These are phyloP conservation scores for Xylaria sp. DNA, from an alignment of 2,329 filamentous ascomycete genomes.

Conservation along the genomic window DNA sequence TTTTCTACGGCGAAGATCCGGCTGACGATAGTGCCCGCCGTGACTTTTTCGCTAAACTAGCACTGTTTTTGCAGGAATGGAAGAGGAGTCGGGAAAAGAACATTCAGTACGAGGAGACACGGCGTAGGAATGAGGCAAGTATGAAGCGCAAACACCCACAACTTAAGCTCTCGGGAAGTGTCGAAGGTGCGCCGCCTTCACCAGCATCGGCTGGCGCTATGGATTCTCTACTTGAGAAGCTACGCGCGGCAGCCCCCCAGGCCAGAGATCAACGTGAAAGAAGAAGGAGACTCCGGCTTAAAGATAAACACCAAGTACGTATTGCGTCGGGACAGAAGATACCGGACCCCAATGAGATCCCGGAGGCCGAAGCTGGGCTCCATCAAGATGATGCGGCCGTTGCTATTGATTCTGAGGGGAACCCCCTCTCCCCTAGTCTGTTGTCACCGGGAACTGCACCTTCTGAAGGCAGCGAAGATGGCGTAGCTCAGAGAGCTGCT, in stretches of 20 bases:
- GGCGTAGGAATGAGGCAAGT: slow-evolving; percentile 86
- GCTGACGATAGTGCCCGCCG: slow-evolving; percentile 90
- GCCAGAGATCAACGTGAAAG: slow-evolving; percentile 89
- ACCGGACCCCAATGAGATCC: slow-evolving; percentile 75
- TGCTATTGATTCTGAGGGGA: slow-evolving; percentile 61
- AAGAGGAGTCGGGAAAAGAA: slow-evolving; percentile 98
- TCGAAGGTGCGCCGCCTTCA: slow-evolving; percentile 65
- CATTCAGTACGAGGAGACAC: slow-evolving; percentile 80
- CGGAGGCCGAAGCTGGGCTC: slow-evolving; percentile 62
- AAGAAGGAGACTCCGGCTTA: slow-evolving; percentile 84
- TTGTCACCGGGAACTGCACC: slow-evolving; percentile 55
- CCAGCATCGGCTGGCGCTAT: slow-evolving; percentile 87
- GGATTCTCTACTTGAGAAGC: slow-evolving; percentile 94
- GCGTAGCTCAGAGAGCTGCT: slow-evolving; percentile 87
- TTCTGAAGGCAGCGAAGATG: slow-evolving; percentile 64
- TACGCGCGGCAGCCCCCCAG: slow-evolving; percentile 92
- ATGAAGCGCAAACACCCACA: slow-evolving; percentile 91
- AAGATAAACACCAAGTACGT: slow-evolving; percentile 90
- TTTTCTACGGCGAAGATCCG: slow-evolving; percentile 95
- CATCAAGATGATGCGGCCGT: slow-evolving; percentile 51
- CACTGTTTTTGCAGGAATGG: slow-evolving; percentile 90
- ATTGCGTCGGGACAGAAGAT: slow-evolving; percentile 90
- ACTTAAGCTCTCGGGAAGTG: slow-evolving; percentile 65
- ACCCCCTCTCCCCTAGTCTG: slow-evolving; percentile 63
- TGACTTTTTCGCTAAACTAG: slow-evolving; percentile 95